Conservation (phyloP, 495 filamentous ascomycete species). For the Neohortaea acidophila region DNA sequence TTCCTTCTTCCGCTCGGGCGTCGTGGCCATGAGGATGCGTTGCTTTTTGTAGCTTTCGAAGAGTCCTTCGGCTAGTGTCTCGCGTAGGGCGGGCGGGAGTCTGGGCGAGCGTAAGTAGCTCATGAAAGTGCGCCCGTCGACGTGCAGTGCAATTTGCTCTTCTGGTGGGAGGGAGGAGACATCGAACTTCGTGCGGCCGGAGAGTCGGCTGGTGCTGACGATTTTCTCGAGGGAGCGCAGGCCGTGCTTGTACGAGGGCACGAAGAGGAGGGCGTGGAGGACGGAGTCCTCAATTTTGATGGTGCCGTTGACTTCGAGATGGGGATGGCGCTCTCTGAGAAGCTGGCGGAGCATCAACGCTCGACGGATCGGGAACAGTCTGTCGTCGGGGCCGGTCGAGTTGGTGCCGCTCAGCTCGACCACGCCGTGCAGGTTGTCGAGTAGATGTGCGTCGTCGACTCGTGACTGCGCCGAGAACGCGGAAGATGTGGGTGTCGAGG, state of each 20-base stretch:
- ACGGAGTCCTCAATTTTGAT: conserved; percentile 18
- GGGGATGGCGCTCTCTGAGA: conserved; percentile 9
- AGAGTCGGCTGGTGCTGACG: conserved; percentile 16
- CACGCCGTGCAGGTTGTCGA: conserved; percentile 14
- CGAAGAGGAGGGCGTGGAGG: conserved; percentile 16
- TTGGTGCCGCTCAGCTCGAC: conserved; percentile 7
- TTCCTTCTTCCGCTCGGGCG: conserved; percentile 6
- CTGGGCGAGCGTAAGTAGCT: conserved; percentile 13
- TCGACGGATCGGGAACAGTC: conserved; percentile 11
- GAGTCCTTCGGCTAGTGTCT: conserved; percentile 14
- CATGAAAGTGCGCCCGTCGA: conserved; percentile 20
- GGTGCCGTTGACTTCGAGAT: conserved; percentile 11
- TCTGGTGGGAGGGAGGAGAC: conserved; percentile 17
- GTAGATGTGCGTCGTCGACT: conserved; percentile 3
- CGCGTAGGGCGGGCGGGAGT: conserved; percentile 14
- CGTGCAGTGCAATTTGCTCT: conserved; percentile 17
- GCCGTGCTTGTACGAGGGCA: conserved; percentile 16
- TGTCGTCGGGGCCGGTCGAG: conserved; percentile 4
- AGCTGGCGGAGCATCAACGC: conserved; percentile 17
- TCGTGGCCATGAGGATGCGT: conserved; percentile 10
- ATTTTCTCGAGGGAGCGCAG: conserved; percentile 15
- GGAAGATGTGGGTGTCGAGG: conserved; percentile 4
- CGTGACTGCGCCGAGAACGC: background rate
- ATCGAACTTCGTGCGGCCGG: conserved; percentile 16
- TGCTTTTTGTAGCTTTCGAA: conserved; percentile 15